A percentile compares a stretch with the other conserved stretches of the same genome.
Evolutionary conservation across 1,284 basidiomycete genomes (phyloP).

Genomic region (Ustilago tritici): DNA sequence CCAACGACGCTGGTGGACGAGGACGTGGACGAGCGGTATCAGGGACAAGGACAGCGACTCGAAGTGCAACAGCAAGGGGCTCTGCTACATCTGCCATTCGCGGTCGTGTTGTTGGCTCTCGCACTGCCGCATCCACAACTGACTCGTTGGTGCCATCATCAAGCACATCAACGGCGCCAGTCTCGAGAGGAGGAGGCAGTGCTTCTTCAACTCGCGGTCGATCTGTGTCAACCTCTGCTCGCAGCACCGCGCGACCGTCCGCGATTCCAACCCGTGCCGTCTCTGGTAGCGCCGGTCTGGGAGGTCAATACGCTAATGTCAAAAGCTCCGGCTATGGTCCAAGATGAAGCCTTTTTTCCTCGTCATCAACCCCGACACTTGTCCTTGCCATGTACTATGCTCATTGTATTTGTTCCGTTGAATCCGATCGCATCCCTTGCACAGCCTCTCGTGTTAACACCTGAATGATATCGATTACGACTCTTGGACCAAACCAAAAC

Average conservation of each 20-base stretch:
- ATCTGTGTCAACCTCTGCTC: conserved; percentile 18
- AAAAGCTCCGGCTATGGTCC: conserved; percentile 57
- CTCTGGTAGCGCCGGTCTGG: conserved; percentile 49
- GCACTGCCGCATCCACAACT: conserved; percentile 7
- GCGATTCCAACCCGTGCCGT: conserved; percentile 37
- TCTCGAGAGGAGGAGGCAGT: conserved; percentile 16
- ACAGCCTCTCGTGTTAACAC: neutral
- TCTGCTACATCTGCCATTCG: conserved; percentile 19
- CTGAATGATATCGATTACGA: neutral
- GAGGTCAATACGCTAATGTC: conserved; percentile 55
- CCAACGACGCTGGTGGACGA: conserved; percentile 13
- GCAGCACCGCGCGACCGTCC: conserved; percentile 25
- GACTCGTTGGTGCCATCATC: conserved; percentile 3
- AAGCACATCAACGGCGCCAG: conserved; percentile 5
- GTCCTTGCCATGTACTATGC: neutral
- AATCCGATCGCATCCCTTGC: neutral
- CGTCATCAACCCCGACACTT: neutral
- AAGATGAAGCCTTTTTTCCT: conserved; percentile 6
- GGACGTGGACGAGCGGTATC: conserved; percentile 32
- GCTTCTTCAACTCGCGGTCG: conserved; percentile 24
- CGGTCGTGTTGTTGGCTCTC: conserved; percentile 20
- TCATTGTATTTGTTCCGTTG: conserved; percentile 13
- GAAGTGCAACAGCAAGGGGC: conserved; percentile 17
- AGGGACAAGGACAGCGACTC: conserved; percentile 7
- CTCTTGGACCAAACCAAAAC: neutral